Conservation (phyloP, 2,329 filamentous ascomycete genomes). For the Ascochyta lentis region DNA sequence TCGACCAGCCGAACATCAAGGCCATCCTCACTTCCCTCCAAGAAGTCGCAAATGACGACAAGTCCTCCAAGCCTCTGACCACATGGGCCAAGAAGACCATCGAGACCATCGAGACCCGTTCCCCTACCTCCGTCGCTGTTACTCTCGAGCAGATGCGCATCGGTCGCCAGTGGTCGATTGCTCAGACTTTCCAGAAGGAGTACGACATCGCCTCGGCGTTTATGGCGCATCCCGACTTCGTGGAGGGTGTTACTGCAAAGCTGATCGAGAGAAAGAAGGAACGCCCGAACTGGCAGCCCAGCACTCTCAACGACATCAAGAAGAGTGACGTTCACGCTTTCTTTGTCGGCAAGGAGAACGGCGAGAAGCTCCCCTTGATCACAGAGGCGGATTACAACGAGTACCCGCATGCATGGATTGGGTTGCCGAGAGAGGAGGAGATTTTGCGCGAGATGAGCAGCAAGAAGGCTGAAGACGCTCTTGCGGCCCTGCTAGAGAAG, state of each 20-base stretch:
- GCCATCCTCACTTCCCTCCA: slow-evolving; percentile 75
- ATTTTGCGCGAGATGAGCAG: slow-evolving; percentile 55
- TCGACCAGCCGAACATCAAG: slow-evolving; percentile 65
- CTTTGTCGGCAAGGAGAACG: slow-evolving; percentile 56
- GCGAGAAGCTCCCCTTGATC: slow-evolving; percentile 65
- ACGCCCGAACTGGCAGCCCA: slow-evolving; percentile 77
- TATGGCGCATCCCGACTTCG: slow-evolving; percentile 91
- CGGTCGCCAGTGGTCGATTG: slow-evolving; percentile 78
- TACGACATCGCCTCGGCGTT: slow-evolving; percentile 84
- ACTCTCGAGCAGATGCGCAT: slow-evolving; percentile 81
- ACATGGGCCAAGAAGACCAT: slow-evolving; percentile 83
- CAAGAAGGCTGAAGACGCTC: slow-evolving; percentile 45
- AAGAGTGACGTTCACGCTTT: slow-evolving; percentile 69
- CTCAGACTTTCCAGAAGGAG: slow-evolving; percentile 84
- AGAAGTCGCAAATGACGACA: slow-evolving; percentile 46
- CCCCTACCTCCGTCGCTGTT: slow-evolving; percentile 86
- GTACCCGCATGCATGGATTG: slow-evolving; percentile 76
- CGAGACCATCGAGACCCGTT: slow-evolving; percentile 75
- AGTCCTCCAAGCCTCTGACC: slow-evolving; percentile 55
- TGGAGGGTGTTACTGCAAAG: slow-evolving; percentile 84
- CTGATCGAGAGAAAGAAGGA: slow-evolving; percentile 73
- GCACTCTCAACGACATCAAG: slow-evolving; percentile 71
- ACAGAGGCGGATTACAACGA: slow-evolving; percentile 67
- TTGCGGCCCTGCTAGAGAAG: slow-evolving; percentile 49
- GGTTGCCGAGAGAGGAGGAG: slow-evolving; percentile 75